phyloP scores from a whole-genome alignment of 345 rosid species.

The Corchorus capsularis region DNA sequence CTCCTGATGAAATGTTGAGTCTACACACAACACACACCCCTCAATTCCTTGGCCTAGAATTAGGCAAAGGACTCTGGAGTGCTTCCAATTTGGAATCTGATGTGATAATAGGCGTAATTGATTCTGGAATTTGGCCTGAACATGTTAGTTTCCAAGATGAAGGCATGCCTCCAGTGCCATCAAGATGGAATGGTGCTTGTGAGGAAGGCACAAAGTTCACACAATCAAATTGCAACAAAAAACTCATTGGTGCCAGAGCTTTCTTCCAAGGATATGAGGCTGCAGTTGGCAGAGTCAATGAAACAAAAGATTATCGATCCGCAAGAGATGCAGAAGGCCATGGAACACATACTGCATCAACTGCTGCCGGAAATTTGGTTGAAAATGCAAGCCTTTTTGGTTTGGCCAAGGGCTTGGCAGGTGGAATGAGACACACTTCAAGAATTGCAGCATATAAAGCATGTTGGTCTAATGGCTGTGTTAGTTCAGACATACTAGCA shows the following conservation, averaged over 20 bases:
- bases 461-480: conserved; percentile 35
- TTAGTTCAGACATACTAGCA: conserved; percentile 30
- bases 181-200: conserved; percentile 56
- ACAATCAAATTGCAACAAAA: conserved; percentile 46
- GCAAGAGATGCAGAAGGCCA: conserved; percentile 31
- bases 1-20: conserved; percentile 47
- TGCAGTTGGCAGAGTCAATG: conserved; percentile 35
- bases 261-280: conserved; percentile 59
- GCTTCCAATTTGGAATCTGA: conserved; percentile 35
- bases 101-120: conserved; percentile 55
- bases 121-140: conserved; percentile 71
- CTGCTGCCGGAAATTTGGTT: conserved; percentile 30
- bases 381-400: conserved; percentile 25
- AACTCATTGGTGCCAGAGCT: conserved; percentile 62
- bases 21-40: conserved; percentile 64
- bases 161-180: conserved; percentile 44
- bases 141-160: conserved; percentile 51
- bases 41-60: conserved; percentile 52
- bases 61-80: conserved; percentile 50
- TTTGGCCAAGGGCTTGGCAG: conserved; percentile 23
- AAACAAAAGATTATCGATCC: conserved; percentile 41
- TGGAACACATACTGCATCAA: conserved; percentile 36
- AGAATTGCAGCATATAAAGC: conserved; percentile 38
- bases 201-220: conserved; percentile 54
- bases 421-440: conserved; percentile 49